Conservation (phyloP, 352 stramenopile genomes). For the Globisporangium solare region DNA sequence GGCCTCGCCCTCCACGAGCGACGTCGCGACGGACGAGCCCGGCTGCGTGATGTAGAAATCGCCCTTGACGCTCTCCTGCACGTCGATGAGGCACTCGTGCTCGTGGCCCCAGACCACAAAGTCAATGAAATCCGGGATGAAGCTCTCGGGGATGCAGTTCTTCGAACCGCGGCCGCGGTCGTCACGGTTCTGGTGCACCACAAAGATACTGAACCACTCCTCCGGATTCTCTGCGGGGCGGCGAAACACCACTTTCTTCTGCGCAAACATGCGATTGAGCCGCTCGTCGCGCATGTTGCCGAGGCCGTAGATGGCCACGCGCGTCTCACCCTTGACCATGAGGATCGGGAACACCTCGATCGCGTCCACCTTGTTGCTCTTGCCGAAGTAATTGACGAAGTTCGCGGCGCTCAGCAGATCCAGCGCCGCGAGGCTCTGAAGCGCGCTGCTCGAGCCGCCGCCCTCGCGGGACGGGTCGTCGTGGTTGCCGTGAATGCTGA, state of each 20-base stretch:
- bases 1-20: constrained; percentile 86
- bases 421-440: constrained; percentile 90
- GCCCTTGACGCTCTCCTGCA: constrained; percentile 91
- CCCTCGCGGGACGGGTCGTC: constrained; percentile 96
- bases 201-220: constrained; percentile 98
- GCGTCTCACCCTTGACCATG: constrained; percentile 93
- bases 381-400: constrained; percentile 99
- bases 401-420: constrained; percentile 94
- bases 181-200: constrained; percentile 99
- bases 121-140: constrained; percentile 99
- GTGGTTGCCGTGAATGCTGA: constrained; percentile 99
- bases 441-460: constrained; percentile 26
- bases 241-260: constrained; percentile 94
- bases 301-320: constrained; percentile 97
- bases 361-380: constrained; percentile 89
- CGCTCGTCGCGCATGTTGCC: constrained; percentile 98
- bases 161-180: constrained; percentile 89
- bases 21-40: constrained; percentile 95
- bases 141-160: constrained; percentile 96
- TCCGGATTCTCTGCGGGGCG: constrained; percentile 69
- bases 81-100: constrained; percentile 96
- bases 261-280: constrained; percentile 96
- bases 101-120: constrained; percentile 97
- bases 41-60: constrained; percentile 97
- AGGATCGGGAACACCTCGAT: constrained; percentile 96